Evolutionary conservation across 495 filamentous ascomycete genomes (phyloP).

Genomic region (Xylaria venustula): DNA sequence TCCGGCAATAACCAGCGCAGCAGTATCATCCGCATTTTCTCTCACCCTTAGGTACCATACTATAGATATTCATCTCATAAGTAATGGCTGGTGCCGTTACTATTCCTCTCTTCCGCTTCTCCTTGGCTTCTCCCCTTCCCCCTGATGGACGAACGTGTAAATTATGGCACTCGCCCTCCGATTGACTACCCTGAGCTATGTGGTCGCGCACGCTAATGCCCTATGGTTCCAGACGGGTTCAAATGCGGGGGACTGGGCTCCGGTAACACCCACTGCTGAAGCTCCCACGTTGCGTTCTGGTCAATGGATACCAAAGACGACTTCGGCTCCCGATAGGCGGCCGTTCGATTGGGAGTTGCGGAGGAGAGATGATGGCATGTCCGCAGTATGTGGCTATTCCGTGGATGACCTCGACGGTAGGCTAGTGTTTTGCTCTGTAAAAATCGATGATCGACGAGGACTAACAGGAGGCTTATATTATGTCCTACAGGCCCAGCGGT

Average conservation of each 20-base stretch:
- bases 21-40: not conserved
- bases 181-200: conserved; percentile 31
- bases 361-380: conserved; percentile 18
- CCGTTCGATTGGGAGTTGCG: conserved; percentile 24
- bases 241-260: conserved; percentile 27
- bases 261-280: conserved; percentile 21
- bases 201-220: conserved; percentile 26
- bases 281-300: conserved; percentile 20
- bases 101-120: not conserved
- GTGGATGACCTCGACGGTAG: conserved; percentile 14
- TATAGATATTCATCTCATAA: not conserved
- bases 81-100: conserved; percentile 8
- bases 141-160: conserved; percentile 25
- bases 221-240: conserved; percentile 16
- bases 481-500: conserved; percentile 24
- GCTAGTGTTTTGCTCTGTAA: not conserved
- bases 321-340: conserved; percentile 25
- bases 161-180: conserved; percentile 31
- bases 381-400: conserved; percentile 27
- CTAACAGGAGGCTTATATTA: no score
- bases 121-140: conserved; percentile 3
- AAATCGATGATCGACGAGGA: no score
- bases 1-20: conserved; percentile 16
- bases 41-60: not conserved
- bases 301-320: conserved; percentile 33